Base-by-base conservation (phyloP, 192 early-diverging fungal species). In the Pilobolus umbonatus region DNA sequence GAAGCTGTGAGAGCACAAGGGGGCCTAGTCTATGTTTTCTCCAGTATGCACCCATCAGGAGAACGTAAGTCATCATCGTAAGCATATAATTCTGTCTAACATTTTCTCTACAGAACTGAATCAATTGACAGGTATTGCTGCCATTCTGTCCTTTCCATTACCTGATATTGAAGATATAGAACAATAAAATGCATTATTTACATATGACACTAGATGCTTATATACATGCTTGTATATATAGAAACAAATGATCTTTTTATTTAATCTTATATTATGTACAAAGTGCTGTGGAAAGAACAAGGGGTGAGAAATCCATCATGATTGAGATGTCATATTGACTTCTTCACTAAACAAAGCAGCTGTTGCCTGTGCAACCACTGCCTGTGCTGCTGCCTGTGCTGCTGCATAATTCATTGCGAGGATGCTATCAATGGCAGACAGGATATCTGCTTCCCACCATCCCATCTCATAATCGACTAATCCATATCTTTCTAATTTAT, bases 111-210 rank as follows among this genome's bases (percentile, higher is more conserved):
- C 60, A 85, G 84, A 96, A 70, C 77, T 99, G 12, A 86, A 83
- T 62, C 93, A 96, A 73, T 73, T 99, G 35, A 88, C 94, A 17
- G 97, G 97, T 24, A 90, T 99, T 5, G 97, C 97, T 9, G 92
- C 93, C 4, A 91, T 95, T 43, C 74, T 96, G 36, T 88, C 82
- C 50, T 99, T 95, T 54, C 91, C 94, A n/a, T 60, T 99, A 44
- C 89, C 87, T 22, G 85, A 94, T 21, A 69, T 90, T 39, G 92
- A 94, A 25, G 86, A 85, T 10, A 87, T 85, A 38, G 73, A 71
- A 0, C 82, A 85, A 14, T 68, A 65, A 28, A 69, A 75, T 15
- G 55, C 68, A 19, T 69, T 53, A 29, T 10, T 3, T n/a, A 51
- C 5, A 46, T 46, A 40, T 3, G 11, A 7, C n/a, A 7, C 38